phyloP scores from a whole-genome alignment of 1,284 basidiomycete genomes.

The Cerrena zonata region DNA sequence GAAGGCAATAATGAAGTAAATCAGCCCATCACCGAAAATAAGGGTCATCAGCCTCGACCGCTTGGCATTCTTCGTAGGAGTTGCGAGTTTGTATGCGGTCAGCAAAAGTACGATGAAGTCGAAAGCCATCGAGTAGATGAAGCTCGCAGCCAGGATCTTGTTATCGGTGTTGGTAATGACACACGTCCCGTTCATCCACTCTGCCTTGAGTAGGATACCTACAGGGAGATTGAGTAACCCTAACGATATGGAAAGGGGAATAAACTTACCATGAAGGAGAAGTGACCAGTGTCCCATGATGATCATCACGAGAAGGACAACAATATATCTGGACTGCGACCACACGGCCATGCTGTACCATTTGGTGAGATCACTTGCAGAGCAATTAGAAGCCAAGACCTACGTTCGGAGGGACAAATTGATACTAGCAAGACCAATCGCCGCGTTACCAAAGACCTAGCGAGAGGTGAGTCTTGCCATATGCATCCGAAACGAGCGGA shows the following conservation, averaged over 20 bases:
- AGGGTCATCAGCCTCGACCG: conserved; percentile 21
- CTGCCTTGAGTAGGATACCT: conserved; percentile 52
- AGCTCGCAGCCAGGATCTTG: conserved; percentile 53
- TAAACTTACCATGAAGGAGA: conserved; percentile 34
- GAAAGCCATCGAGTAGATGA: conserved; percentile 70
- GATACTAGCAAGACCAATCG: conserved; percentile 69
- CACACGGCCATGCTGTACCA: conserved; percentile 61
- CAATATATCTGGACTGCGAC: conserved; percentile 57
- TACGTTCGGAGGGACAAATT: conserved; percentile 71
- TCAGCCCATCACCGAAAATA: conserved; percentile 28
- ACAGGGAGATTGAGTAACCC: neutral
- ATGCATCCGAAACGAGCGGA: neutral
- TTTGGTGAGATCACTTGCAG: neutral
- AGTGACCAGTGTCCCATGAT: conserved; percentile 72
- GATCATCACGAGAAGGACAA: conserved; percentile 46
- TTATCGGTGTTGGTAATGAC: conserved; percentile 52
- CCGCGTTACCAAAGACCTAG: conserved; percentile 55
- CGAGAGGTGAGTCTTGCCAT: neutral
- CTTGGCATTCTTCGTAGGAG: conserved; percentile 16
- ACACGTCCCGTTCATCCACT: conserved; percentile 48
- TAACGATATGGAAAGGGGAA: neutral
- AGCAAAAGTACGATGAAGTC: conserved; percentile 58
- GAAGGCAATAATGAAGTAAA: conserved; percentile 31
- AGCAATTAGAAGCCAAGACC: conserved; percentile 20
- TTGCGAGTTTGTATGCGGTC: conserved; percentile 41